Evolutionary conservation across 1,284 basidiomycete species (phyloP).

Genomic region (Sporisorium sorghi): DNA sequence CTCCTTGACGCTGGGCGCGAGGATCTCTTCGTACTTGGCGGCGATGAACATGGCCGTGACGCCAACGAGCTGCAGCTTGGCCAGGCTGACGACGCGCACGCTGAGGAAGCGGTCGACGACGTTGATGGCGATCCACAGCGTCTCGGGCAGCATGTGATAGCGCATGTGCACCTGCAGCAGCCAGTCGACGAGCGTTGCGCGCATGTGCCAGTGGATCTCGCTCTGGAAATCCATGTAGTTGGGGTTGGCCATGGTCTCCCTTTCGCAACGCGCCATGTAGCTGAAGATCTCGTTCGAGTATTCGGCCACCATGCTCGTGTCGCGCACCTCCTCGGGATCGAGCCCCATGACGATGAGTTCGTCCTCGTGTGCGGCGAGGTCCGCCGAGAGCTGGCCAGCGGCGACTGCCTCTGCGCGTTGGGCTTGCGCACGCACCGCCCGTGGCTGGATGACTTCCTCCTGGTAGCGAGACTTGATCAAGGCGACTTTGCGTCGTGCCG

Average conservation of each 20-base stretch:
- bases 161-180: conserved; percentile 76
- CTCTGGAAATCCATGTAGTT: conserved; percentile 94
- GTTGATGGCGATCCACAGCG: conserved; percentile 78
- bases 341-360: conserved; percentile 65
- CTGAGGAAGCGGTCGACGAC: conserved; percentile 77
- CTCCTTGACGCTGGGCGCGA: conserved; percentile 68
- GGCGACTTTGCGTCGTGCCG: conserved; percentile 60
- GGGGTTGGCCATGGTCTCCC: conserved; percentile 88
- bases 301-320: conserved; percentile 97
- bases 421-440: conserved; percentile 53
- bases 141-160: conserved; percentile 78
- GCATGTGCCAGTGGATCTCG: conserved; percentile 86
- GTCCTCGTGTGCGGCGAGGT: conserved; percentile 65
- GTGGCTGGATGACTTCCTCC: conserved; percentile 55
- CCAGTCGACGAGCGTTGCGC: conserved; percentile 72
- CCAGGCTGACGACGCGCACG: conserved; percentile 75
- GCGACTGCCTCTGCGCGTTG: conserved; percentile 56
- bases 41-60: conserved; percentile 78
- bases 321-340: conserved; percentile 77
- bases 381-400: conserved; percentile 54
- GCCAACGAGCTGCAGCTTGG: conserved; percentile 77
- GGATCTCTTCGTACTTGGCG: conserved; percentile 73
- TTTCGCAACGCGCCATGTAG: conserved; percentile 83
- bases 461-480: conserved; percentile 60
- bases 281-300: conserved; percentile 97